Base-by-base conservation (phyloP, 1,284 basidiomycete species). In the Trichosporon faecale region DNA sequence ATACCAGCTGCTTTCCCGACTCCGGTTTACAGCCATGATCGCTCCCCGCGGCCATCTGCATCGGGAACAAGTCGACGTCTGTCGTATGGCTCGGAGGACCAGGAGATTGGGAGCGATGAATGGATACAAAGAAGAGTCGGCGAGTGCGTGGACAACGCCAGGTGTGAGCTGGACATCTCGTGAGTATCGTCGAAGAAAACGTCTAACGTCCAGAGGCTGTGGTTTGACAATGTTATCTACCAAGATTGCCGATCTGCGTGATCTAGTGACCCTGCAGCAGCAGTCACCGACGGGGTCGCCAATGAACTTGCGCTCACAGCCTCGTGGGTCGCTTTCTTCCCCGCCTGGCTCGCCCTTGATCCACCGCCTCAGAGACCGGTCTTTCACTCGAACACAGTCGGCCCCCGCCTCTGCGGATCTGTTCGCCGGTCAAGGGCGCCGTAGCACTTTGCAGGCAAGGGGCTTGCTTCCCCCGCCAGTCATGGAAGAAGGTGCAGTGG, bases 51-150 rank as follows among this genome's bases (percentile, higher is more conserved):
- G 11, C 23, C 16, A 9, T 61, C 31, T 2, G 16, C 7, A 2
- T 16, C 57, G 5, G 57, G 27, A 14, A 31, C 29, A 2, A 18
- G 7, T 31, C 14, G 57, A 23, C 27, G 57, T 9, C 31, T 25
- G 16, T 61, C 57, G 27, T 61, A 61, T n/a, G 29, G 57, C 11
- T 31, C 27, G 7, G 57, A 29, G 5, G 57, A 61, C 16, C 27
- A 33, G 9, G 65, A 60, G 2, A 63, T 78, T 0, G 79, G 79
- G 7, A 79, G 75, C 29, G 81, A 83, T 69, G 77, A 79, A 49
- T 83, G 81, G 81, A 79, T 82, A 78, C 71, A 75, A 49, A 67
- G 65, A 31, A 72, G 72, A 63, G 78, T 83, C 6, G 76, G 75
- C 2, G 64, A 74, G 16, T 82, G 80, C 69, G 75, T 81, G 2